A percentile compares a stretch with the other conserved stretches of the same genome.
These are phyloP conservation scores for Ophiognomonia clavigignenti-juglandacearum DNA, from an alignment of 2,329 filamentous ascomycete species.

Conservation along the genomic window DNA sequence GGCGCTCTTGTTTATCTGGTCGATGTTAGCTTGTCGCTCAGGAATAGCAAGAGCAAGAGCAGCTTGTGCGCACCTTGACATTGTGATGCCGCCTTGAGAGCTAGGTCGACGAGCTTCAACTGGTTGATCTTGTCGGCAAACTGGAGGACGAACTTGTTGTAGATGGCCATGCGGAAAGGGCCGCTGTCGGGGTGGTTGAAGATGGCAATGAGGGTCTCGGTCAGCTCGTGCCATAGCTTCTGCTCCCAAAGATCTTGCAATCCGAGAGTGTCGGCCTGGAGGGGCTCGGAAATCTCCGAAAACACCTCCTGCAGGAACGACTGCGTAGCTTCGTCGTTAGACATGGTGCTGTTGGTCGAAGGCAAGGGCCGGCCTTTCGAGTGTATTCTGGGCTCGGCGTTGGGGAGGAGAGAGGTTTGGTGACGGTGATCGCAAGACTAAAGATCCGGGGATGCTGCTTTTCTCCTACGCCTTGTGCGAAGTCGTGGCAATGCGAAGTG, in stretches of 20 bases:
- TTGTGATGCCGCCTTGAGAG: constrained; percentile 79
- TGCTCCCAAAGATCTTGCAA: constrained; percentile 98
- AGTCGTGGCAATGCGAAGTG: background rate
- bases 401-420: no score
- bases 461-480: background rate
- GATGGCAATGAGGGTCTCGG: constrained; percentile 80
- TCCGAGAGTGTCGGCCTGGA: constrained; percentile 80
- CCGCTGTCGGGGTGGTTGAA: constrained; percentile 80
- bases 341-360: constrained; percentile 32
- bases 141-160: constrained; percentile 89
- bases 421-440: background rate
- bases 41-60: background rate
- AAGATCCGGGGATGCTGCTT: background rate
- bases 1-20: constrained; percentile 78
- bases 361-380: constrained; percentile 3
- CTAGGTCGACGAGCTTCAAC: constrained; percentile 89
- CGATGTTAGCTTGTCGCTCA: constrained; percentile 3
- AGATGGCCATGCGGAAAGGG: constrained; percentile 80
- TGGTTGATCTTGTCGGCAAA: constrained; percentile 99
- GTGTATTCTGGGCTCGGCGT: background rate
- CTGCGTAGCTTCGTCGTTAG: constrained; percentile 84
- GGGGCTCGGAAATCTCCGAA: constrained; percentile 57
- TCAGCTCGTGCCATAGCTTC: constrained; percentile 98
- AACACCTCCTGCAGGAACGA: constrained; percentile 64
- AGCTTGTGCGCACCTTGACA: constrained; percentile 58